Evolutionary conservation across 2,329 filamentous ascomycete species (phyloP).

Genomic region (Chaetothyriales sp.): DNA sequence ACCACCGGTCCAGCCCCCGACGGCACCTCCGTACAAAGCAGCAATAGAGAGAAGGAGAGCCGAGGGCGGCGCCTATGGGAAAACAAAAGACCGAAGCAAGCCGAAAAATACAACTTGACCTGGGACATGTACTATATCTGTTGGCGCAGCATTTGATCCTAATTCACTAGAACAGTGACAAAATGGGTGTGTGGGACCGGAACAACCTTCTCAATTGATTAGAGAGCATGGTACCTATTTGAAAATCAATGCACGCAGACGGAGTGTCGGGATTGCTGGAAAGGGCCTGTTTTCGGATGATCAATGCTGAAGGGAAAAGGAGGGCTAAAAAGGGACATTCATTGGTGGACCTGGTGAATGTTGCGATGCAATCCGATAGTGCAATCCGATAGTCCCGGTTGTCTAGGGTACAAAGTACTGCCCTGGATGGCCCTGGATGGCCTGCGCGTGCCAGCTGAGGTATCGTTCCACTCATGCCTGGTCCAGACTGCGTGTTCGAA

Average conservation of each 20-base stretch:
- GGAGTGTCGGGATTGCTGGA: not conserved
- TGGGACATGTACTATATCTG: not conserved
- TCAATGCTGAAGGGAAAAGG: too few relatives aligned
- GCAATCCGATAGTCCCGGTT: too few relatives aligned
- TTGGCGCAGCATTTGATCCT: too few relatives aligned
- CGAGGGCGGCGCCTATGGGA: slow-evolving; percentile 62
- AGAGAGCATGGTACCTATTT: not conserved
- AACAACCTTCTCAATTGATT: not conserved
- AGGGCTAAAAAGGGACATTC: too few relatives aligned
- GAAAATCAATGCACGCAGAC: not conserved
- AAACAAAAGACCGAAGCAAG: slow-evolving; percentile 36
- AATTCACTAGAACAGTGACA: too few relatives aligned
- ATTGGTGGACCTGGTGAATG: too few relatives aligned
- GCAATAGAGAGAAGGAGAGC: slow-evolving; percentile 71
- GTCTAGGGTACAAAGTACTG: too few relatives aligned
- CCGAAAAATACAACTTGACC: not conserved
- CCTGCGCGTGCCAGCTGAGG: too few relatives aligned
- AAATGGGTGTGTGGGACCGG: too few relatives aligned
- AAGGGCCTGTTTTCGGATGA: not conserved
- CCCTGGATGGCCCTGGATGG: too few relatives aligned
- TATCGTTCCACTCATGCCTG: not conserved
- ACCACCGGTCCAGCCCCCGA: slow-evolving; percentile 87
- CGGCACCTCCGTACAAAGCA: slow-evolving; percentile 84
- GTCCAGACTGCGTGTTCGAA: not conserved
- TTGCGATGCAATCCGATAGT: too few relatives aligned